Evolutionary conservation across 305 asterid genomes (phyloP), one percentile per base, ranked within the genome.

Genomic region (Fraxinus sp.): DNA sequence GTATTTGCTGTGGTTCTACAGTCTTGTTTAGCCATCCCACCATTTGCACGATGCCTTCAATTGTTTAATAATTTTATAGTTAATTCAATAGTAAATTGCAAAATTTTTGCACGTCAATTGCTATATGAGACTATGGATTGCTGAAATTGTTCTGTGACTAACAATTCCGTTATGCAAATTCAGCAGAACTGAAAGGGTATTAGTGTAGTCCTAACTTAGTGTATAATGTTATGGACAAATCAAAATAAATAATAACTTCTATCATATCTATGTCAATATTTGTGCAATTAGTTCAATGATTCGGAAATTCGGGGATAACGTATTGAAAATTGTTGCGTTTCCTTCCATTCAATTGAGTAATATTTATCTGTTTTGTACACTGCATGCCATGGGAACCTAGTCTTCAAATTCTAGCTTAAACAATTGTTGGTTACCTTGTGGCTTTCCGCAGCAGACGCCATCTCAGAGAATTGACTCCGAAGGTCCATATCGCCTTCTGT

Each of bases 401-500:
- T 80, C 41, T 55, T 79, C 43, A 57, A 26, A 24, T 16, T 11
- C 74, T 70, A 10, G 33, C 7, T 83, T 83, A 32, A 39, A 71
- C 33, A 41, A n/a, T 7, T 72, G 62, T 35, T 75, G 75, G 46
- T 64, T 52, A 11, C 33, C 78, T 68, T 8, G 52, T n/a, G 30
- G 22, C 66, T 64, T 80, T 74, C 70, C 55, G 86, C 87, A 80
- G 78, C 84, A 78, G 84, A 79, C 78, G 84, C 78, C 81, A 84
- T 83, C 88, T 83, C 87, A 83, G 80, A 81, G 83, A 80, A 79
- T 77, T 62, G 89, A 84, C 52, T 36, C 87, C 41, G 88, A 84
- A 70, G 91, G 90, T 52, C 92, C 92, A 10, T 89, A 90, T 82
- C 90, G 89, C 49, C 93, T 90, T 81, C 87, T 90, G 16, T 86